phyloP scores from a whole-genome alignment of 2,329 filamentous ascomycete species.

The Akanthomyces lecanii region DNA sequence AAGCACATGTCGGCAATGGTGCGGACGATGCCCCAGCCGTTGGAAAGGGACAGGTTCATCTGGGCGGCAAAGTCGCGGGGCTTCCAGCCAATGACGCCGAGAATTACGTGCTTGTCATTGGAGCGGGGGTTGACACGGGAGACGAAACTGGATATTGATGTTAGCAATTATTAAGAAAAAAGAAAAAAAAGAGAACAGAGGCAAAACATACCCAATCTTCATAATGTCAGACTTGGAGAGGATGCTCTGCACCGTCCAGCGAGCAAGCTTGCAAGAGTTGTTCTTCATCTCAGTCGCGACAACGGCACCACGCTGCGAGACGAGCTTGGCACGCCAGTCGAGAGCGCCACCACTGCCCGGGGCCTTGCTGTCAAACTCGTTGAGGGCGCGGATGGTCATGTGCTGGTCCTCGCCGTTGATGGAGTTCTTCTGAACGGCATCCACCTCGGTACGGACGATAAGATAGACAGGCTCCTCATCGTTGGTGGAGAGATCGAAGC shows the following conservation, averaged over 20 bases:
- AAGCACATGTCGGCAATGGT: conserved; percentile 91
- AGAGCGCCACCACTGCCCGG: conserved; percentile 91
- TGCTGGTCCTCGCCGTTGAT: conserved; percentile 88
- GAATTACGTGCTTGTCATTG: conserved; percentile 89
- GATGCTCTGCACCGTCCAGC: conserved; percentile 97
- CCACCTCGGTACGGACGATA: conserved; percentile 89
- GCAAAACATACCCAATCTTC: conserved; percentile 77
- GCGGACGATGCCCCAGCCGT: conserved; percentile 98
- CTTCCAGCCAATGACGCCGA: conserved; percentile 97
- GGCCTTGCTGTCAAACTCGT: conserved; percentile 98
- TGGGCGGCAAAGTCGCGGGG: conserved; percentile 93
- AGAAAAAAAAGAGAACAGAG: not conserved
- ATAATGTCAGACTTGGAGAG: conserved; percentile 96
- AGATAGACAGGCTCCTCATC: conserved; percentile 92
- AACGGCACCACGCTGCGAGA: conserved; percentile 90
- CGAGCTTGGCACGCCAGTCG: conserved; percentile 95
- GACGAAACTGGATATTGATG: conserved; percentile 65
- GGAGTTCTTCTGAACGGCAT: conserved; percentile 93
- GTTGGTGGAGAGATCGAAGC: conserved; percentile 92
- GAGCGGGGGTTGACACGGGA: conserved; percentile 89
- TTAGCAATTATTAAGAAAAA: conserved; percentile 24
- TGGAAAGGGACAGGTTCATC: conserved; percentile 96
- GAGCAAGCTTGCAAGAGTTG: conserved; percentile 96
- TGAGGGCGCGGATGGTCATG: conserved; percentile 90
- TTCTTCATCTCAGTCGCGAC: conserved; percentile 99